Evolutionary conservation across 169 alveolate genomes (phyloP).

Genomic region (Cryptosporidium ryanae): DNA sequence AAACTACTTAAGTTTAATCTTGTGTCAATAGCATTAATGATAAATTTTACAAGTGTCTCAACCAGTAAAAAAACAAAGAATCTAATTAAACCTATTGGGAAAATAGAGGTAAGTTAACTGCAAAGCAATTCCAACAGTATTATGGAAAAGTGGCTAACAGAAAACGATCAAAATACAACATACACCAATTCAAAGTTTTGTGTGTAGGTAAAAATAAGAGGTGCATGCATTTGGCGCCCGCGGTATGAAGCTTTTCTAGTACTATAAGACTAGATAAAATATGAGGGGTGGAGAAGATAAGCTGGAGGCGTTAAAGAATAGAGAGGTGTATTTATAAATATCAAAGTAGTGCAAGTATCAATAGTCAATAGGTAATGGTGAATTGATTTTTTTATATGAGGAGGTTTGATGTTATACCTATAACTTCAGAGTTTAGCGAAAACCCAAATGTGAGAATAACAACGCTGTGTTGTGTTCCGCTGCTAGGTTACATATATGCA

Average conservation of each 20-base stretch:
- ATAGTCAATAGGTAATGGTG: background rate
- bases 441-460: conserved; percentile 45
- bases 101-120: no score
- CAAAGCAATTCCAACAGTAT: no score
- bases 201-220: background rate
- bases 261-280: background rate
- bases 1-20: no score
- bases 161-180: no score
- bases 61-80: no score
- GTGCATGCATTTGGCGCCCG: conserved; percentile 72
- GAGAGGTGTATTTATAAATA: background rate
- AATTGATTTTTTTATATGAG: conserved; percentile 22
- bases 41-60: no score
- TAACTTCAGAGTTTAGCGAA: conserved; percentile 68
- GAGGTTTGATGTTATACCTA: conserved; percentile 70
- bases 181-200: no score
- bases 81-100: no score
- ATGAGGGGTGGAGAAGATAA: background rate
- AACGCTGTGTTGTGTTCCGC: conserved; percentile 55
- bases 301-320: no score
- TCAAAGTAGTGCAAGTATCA: background rate
- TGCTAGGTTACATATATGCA: conserved; percentile 65
- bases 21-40: no score
- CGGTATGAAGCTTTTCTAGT: conserved; percentile 23
- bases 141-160: no score